Evolutionary conservation across 2,329 filamentous ascomycete species (phyloP).

Genomic region (Aspergillus ochraceoroseus): DNA sequence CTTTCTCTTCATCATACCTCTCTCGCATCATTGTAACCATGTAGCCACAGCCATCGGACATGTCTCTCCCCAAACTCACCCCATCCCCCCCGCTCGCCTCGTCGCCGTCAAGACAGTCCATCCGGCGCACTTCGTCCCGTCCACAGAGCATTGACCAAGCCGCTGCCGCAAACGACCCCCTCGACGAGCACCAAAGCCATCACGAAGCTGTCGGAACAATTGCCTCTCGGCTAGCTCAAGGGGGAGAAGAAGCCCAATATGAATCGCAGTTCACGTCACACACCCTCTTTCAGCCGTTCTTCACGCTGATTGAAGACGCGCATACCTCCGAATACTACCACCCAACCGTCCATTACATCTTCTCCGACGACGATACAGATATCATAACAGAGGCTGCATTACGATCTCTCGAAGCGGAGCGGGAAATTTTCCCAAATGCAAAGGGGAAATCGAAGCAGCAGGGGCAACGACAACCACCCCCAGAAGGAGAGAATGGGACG

Average conservation of each 20-base stretch:
- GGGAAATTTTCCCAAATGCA: conserved; percentile 27
- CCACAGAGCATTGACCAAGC: conserved; percentile 21
- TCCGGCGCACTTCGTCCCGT: conserved; percentile 19
- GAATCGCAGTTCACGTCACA: conserved; percentile 22
- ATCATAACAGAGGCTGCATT: conserved; percentile 63
- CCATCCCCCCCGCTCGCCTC: conserved; percentile 24
- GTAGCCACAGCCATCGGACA: conserved; percentile 30
- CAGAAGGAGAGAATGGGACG: conserved; percentile 9
- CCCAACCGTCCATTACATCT: conserved; percentile 85
- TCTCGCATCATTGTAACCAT: conserved; percentile 21
- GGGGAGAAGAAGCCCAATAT: conserved; percentile 20
- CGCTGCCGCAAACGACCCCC: conserved; percentile 3
- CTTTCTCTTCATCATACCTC: background rate
- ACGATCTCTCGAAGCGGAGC: conserved; percentile 49
- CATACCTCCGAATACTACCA: conserved; percentile 71
- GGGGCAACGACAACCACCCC: conserved; percentile 6
- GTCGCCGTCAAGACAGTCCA: conserved; percentile 29
- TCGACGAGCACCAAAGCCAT: conserved; percentile 11
- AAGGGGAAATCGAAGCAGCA: conserved; percentile 10
- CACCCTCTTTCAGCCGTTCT: conserved; percentile 69
- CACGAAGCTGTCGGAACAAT: conserved; percentile 12
- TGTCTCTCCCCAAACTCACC: conserved; percentile 35
- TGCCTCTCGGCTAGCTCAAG: conserved; percentile 10
- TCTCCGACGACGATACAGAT: conserved; percentile 83
- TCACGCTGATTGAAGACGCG: conserved; percentile 74